Evolutionary conservation across 23 red algal genomes (phyloP), one percentile per base, ranked within the genome.

Genomic region (Gracilariopsis chorda): DNA sequence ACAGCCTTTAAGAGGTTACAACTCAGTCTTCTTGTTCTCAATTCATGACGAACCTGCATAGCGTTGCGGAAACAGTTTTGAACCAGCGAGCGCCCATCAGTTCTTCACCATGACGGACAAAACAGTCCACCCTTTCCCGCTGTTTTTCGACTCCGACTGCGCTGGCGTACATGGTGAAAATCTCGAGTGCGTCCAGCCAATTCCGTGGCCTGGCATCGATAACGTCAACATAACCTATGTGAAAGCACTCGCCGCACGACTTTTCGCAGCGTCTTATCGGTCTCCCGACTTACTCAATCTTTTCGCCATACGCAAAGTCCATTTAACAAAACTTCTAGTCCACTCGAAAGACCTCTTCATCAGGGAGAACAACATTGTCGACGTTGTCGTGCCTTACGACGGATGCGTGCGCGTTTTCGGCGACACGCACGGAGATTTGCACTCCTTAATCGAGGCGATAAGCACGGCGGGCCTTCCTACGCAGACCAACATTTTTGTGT

Each of bases 391-490:
- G 23, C 93, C 85, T 24, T 80, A 77, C 43, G 37, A 37, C 43
- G 84, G 84, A 48, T 45, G 27, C 29, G 77, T 91, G 19, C 93
- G 51, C 51, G 82, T 96, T 23, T 76, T 96, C 45, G 94, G 94
- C 35, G 94, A 96, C 60, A 80, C 86, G 4, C 94, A 96, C 48
- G 94, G 94, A 40, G 67, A 96, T 49, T 67, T 92, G 17, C 78
- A 87, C 48, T 86, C 84, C 8, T 78, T 96, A 40, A 45, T 92
- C 27, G 45, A 80, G 47, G 84, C 83, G 3, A 77, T 96, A 25
- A 49, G 69, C 48, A 61, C 27, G 0, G 52, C 82, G 10, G 87
- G 94, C 13, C 43, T 70, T 17, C 87, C 94, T 40, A 35, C 59
- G 39, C 24, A 43, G 10, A 43, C 82, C 37, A 96, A 95, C 49